Percentiles rank a stretch among this genome's conserved stretches.
Evolutionary conservation across 495 filamentous ascomycete species (phyloP).

Genomic region (Hypoxylon lienhwacheense): DNA sequence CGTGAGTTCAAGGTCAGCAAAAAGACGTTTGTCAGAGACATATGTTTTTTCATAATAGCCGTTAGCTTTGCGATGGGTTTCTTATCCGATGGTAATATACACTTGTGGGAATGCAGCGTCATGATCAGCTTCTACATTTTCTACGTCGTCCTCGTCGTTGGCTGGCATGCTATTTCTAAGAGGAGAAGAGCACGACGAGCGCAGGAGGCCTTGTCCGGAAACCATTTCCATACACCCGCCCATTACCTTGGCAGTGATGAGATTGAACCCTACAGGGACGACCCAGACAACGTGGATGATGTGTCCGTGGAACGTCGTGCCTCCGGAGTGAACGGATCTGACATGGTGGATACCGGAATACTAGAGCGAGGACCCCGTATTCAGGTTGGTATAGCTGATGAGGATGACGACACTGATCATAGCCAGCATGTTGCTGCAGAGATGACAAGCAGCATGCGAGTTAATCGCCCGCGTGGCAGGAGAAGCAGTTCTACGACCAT

Average conservation of each 20-base stretch:
- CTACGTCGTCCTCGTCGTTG: slow-evolving; percentile 85
- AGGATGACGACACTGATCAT: slow-evolving; percentile 73
- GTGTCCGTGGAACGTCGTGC: slow-evolving; percentile 49
- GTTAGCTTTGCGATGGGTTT: slow-evolving; percentile 86
- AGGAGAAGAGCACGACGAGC: slow-evolving; percentile 60
- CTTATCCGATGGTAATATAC: slow-evolving; percentile 79
- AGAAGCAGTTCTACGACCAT: slow-evolving; percentile 72
- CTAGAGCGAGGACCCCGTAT: slow-evolving; percentile 65
- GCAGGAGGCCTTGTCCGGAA: slow-evolving; percentile 68
- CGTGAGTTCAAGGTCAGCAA: slow-evolving; percentile 88
- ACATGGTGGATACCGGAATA: slow-evolving; percentile 66
- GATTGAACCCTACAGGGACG: slow-evolving; percentile 67
- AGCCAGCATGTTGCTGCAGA: slow-evolving; percentile 75
- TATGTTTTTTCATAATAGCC: slow-evolving; percentile 89
- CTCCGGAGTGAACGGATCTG: slow-evolving; percentile 39
- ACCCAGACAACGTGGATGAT: slow-evolving; percentile 73
- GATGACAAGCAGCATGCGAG: slow-evolving; percentile 89
- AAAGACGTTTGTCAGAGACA: slow-evolving; percentile 88
- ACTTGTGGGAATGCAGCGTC: slow-evolving; percentile 80
- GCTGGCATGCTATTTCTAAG: slow-evolving; percentile 86
- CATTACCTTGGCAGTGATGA: slow-evolving; percentile 48
- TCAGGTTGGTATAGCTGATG: slow-evolving; percentile 51
- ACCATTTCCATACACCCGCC: slow-evolving; percentile 68
- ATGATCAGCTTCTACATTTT: slow-evolving; percentile 95
- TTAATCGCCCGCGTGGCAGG: slow-evolving; percentile 68